These are phyloP conservation scores for Leccinum colubrinum DNA, from an alignment of 1,284 basidiomycete genomes.

Conservation along the genomic window DNA sequence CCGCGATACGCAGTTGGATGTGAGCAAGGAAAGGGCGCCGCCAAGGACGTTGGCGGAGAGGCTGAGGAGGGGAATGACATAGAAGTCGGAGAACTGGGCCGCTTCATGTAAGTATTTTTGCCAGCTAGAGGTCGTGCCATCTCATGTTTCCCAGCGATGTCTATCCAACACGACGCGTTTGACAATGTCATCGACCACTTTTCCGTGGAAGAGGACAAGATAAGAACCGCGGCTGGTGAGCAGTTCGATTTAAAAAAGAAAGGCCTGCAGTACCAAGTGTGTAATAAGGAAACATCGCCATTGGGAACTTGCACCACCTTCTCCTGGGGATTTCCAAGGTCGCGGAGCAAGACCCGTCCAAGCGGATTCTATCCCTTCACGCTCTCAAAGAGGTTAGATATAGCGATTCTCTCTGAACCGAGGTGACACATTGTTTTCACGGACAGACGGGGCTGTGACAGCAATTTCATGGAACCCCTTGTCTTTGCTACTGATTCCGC, in stretches of 20 bases:
- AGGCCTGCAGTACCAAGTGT: no score
- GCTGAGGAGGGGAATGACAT: constrained; percentile 48
- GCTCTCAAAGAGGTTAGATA: constrained; percentile 83
- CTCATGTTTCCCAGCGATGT: constrained; percentile 56
- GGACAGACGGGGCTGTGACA: no score
- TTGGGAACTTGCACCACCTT: no score
- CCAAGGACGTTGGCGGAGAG: constrained; percentile 55
- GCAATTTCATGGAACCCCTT: no score
- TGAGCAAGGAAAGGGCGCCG: constrained; percentile 41
- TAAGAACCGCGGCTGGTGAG: constrained; percentile 82
- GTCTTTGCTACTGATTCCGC: neutral
- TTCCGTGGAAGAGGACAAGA: constrained; percentile 74
- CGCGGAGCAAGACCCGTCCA: constrained; percentile 24
- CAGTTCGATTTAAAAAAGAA: neutral
- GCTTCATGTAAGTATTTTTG: no score
- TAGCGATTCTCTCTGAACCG: neutral
- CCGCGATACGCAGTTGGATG: constrained; percentile 13
- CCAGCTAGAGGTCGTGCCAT: neutral
- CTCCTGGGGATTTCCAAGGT: no score
- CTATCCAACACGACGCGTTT: constrained; percentile 74
- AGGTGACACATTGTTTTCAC: no score
- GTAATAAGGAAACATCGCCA: no score
- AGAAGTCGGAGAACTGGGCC: no score
- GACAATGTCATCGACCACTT: constrained; percentile 73
- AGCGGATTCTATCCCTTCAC: constrained; percentile 82